These are phyloP conservation scores for Rhododendron ovatum DNA, from an alignment of 148 eudicot genomes.

Conservation along the genomic window DNA sequence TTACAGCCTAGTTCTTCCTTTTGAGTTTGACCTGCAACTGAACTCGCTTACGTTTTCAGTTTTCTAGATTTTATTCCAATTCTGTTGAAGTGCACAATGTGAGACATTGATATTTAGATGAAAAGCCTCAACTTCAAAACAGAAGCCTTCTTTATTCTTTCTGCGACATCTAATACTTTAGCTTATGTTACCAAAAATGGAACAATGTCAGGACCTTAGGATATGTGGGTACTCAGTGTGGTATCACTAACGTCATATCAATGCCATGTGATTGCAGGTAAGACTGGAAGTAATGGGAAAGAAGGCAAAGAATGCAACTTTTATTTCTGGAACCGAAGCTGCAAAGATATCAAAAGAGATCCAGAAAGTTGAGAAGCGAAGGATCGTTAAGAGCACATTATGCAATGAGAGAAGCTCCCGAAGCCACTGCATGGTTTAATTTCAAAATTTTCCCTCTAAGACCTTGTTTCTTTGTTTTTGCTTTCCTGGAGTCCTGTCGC, in stretches of 20 bases:
- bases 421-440: constrained; percentile 92
- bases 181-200: background rate
- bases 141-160: background rate
- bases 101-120: background rate
- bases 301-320: constrained; percentile 94
- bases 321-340: constrained; percentile 91
- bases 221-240: background rate
- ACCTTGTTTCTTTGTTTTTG: background rate
- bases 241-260: background rate
- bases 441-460: background rate
- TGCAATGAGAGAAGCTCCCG: constrained; percentile 94
- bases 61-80: background rate
- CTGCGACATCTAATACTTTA: background rate
- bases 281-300: constrained; percentile 88
- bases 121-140: background rate
- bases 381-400: constrained; percentile 79
- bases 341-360: constrained; percentile 92
- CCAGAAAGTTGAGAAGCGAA: constrained; percentile 93
- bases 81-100: background rate
- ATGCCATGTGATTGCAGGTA: constrained; percentile 42
- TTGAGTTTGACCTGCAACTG: background rate
- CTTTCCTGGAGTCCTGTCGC: background rate
- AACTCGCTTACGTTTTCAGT: background rate
- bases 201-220: background rate
- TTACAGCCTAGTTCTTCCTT: background rate